Base-by-base conservation (phyloP, 2,329 filamentous ascomycete genomes). In the Verticillium nubilum region DNA sequence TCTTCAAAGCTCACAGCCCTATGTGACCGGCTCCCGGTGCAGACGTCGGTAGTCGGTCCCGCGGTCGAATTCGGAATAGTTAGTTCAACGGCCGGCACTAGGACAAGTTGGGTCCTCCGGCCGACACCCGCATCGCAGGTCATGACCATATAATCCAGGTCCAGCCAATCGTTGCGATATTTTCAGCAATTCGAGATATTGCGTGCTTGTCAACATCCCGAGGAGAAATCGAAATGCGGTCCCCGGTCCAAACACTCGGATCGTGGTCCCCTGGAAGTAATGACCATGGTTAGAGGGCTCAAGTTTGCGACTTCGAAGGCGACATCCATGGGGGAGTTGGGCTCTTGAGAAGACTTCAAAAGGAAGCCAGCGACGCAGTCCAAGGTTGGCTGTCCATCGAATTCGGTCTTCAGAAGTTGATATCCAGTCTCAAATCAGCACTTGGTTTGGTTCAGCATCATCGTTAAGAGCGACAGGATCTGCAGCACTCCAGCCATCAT, bases 31-130 rank as follows among this genome's bases (percentile, higher is more conserved):
- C 42, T 50, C 7, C 42, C 42, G 42, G 19, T 50, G n/a, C 42
- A n/a, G 42, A 19, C 3, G 7, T 58, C 60, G 60, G 58, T 42
- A 61, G 58, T 61, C 60, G 60, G 60, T 58, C 55, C 60, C 58
- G 37, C 55, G 7, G 15, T 52, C 23, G 10, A 47, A 61, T 42
- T 1, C 4, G 35, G 58, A 7, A 58, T 52, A n/a, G 50, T 28
- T 19, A 2, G 3, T 15, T 52, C 35, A 37, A 31, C 29, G 53
- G n/a, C n/a, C 53, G 19, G 12, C 4, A 31, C 52, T 33, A 58
- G 19, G 13, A 37, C 37, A 53, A n/a, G 35, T 52, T 42, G 33
- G 55, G 60, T 29, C 50, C 42, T 4, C 60, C 58, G 60, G 25
- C 60, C 60, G 60, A 61, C 26, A 55, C 15, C 60, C 58, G 58